Conservation (phyloP, 1,284 basidiomycete genomes). For the Heliocybe sulcata region DNA sequence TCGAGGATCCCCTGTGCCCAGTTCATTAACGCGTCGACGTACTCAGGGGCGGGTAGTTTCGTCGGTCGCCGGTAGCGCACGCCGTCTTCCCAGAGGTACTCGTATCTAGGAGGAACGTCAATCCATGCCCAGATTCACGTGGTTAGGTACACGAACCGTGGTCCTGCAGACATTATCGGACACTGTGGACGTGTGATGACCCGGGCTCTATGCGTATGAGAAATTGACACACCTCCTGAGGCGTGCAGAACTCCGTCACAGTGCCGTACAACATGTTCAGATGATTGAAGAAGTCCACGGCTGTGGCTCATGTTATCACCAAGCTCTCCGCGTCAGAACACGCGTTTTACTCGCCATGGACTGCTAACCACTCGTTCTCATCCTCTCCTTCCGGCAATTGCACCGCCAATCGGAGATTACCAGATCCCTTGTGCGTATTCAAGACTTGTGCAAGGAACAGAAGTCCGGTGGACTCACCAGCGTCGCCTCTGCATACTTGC, state of each 20-base stretch:
- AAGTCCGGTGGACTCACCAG: constrained; percentile 47
- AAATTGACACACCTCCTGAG: constrained; percentile 60
- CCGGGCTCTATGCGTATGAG: constrained; percentile 3
- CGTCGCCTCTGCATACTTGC: constrained; percentile 96
- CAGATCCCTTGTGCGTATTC: constrained; percentile 67
- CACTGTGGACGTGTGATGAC: constrained; percentile 46
- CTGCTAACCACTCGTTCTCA: constrained; percentile 92
- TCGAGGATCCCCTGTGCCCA: constrained; percentile 95
- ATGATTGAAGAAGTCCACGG: constrained; percentile 95
- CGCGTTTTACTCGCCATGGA: constrained; percentile 66
- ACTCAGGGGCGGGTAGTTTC: constrained; percentile 90
- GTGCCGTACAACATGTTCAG: constrained; percentile 96
- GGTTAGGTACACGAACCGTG: constrained; percentile 52
- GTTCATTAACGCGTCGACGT: constrained; percentile 98
- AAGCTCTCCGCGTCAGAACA: neutral
- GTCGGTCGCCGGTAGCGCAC: constrained; percentile 89
- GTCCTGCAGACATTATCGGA: constrained; percentile 98
- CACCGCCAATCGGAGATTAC: constrained; percentile 86
- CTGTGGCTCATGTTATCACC: constrained; percentile 30
- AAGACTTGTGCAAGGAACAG: neutral
- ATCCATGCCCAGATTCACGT: neutral
- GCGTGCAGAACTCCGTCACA: constrained; percentile 94
- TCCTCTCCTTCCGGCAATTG: constrained; percentile 93
- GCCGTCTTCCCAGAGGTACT: constrained; percentile 99
- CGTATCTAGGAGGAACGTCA: constrained; percentile 52